A percentile compares a stretch with the other conserved stretches of the same genome.
Conservation (phyloP, 805 yeast species). For the Teunomyces atbi region DNA sequence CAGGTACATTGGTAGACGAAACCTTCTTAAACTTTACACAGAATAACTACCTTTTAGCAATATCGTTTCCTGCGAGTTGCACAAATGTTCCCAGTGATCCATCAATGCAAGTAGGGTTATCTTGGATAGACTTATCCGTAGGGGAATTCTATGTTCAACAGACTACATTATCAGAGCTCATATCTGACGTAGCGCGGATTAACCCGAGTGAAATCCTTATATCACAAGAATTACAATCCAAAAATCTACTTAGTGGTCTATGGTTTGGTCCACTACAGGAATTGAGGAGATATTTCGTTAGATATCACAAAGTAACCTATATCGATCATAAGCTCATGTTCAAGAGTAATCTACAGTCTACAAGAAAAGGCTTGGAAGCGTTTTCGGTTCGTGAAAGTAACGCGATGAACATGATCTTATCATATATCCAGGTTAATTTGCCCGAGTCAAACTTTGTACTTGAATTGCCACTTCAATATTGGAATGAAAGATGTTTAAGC, state of each 20-base stretch:
- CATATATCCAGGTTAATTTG: constrained; percentile 70
- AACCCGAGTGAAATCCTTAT: constrained; percentile 78
- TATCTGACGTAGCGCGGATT: constrained; percentile 73
- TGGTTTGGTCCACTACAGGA: constrained; percentile 62
- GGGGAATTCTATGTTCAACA: constrained; percentile 75
- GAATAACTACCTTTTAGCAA: constrained; percentile 67
- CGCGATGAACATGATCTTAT: constrained; percentile 53
- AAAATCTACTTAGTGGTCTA: constrained; percentile 41
- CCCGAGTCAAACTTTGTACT: constrained; percentile 66
- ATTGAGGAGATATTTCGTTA: constrained; percentile 57
- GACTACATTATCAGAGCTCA: constrained; percentile 55
- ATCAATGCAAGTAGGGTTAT: constrained; percentile 57
- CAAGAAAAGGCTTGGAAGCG: constrained; percentile 32
- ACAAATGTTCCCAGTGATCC: constrained; percentile 38
- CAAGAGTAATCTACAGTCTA: constrained; percentile 33
- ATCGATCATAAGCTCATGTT: constrained; percentile 32
- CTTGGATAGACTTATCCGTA: constrained; percentile 88
- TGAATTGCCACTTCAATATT: constrained; percentile 62
- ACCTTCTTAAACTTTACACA: constrained; percentile 69
- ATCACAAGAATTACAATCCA: constrained; percentile 42
- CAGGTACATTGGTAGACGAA: constrained; percentile 91
- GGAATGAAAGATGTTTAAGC: constrained; percentile 56
- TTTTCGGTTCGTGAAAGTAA: constrained; percentile 53
- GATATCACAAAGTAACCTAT: constrained; percentile 43
- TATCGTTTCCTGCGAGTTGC: constrained; percentile 56